These are phyloP conservation scores for Paraglomus brasilianum DNA, from an alignment of 192 early-diverging fungal genomes.

Conservation along the genomic window DNA sequence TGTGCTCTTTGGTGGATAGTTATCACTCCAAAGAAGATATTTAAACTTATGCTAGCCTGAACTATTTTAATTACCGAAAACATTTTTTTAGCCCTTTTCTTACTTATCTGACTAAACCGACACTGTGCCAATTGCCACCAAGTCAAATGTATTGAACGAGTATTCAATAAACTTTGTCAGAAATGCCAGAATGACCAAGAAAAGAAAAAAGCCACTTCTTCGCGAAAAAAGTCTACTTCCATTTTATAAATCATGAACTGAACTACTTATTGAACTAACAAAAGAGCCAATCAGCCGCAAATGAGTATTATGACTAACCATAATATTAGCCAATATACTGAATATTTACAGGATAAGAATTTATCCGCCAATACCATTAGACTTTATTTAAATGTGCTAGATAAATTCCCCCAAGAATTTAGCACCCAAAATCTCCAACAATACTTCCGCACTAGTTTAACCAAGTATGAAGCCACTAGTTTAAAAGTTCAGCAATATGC, in stretches of 20 bases:
- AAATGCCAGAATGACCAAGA: too few relatives aligned
- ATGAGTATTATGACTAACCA: neutral
- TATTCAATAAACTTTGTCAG: too few relatives aligned
- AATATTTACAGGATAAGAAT: neutral
- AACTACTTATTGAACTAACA: neutral
- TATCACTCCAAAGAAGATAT: neutral
- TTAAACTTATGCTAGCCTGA: too few relatives aligned
- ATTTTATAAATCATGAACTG: too few relatives aligned
- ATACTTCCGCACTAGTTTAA: constrained; percentile 10
- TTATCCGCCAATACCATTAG: neutral
- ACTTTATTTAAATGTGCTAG: neutral
- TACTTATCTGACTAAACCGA: too few relatives aligned
- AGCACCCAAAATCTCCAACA: neutral
- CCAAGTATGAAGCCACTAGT: constrained; percentile 1
- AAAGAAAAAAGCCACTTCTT: too few relatives aligned
- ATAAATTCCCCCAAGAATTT: neutral
- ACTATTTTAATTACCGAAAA: too few relatives aligned
- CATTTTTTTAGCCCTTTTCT: too few relatives aligned
- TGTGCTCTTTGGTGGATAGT: neutral
- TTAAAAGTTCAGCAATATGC: constrained; percentile 5
- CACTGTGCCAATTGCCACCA: too few relatives aligned
- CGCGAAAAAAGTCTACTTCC: too few relatives aligned
- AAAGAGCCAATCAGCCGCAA: constrained; percentile 8
- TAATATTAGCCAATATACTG: neutral
- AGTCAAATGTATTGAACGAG: too few relatives aligned